Percentiles rank a stretch among this genome's conserved stretches.
Evolutionary conservation across 257 asterid species (phyloP).

Genomic region (Phtheirospermum japonicum): DNA sequence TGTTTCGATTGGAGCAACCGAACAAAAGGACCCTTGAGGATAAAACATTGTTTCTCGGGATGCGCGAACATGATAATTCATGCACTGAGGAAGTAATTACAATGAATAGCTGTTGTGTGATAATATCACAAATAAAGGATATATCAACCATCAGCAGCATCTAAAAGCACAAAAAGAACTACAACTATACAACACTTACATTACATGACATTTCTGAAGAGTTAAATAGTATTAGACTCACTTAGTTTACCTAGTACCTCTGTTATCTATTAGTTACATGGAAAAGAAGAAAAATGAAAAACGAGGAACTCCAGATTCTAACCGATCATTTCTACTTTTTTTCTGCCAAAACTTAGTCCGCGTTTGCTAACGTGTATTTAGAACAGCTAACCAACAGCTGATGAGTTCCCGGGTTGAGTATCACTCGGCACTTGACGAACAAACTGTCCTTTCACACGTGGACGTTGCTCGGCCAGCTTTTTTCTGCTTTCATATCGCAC

Average conservation of each 20-base stretch:
- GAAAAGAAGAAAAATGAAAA: not conserved
- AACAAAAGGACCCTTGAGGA: no score
- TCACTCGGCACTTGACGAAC: conserved; percentile 66
- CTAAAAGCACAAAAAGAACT: not conserved
- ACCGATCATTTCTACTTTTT: conserved; percentile 30
- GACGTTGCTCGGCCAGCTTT: conserved; percentile 96
- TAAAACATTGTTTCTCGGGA: no score
- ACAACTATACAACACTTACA: conserved; percentile 23
- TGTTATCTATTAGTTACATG: conserved; percentile 4
- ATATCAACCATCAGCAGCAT: conserved; percentile 3
- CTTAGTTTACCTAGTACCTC: conserved; percentile 12
- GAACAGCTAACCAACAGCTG: conserved; percentile 35
- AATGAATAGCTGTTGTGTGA: no score
- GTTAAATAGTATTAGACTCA: conserved; percentile 19
- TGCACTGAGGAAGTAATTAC: no score
- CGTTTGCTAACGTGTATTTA: conserved; percentile 24
- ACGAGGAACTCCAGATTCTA: conserved; percentile 18
- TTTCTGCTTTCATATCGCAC: conserved; percentile 93
- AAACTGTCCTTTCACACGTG: conserved; percentile 94
- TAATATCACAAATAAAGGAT: conserved; percentile 1
- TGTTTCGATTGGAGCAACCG: no score
- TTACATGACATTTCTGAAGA: conserved; percentile 6
- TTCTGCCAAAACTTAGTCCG: conserved; percentile 32
- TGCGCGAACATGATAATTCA: no score
- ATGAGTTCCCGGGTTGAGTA: conserved; percentile 40